These are phyloP conservation scores for Leishmania major DNA, from an alignment of 208 protist genomes.

Conservation along the genomic window DNA sequence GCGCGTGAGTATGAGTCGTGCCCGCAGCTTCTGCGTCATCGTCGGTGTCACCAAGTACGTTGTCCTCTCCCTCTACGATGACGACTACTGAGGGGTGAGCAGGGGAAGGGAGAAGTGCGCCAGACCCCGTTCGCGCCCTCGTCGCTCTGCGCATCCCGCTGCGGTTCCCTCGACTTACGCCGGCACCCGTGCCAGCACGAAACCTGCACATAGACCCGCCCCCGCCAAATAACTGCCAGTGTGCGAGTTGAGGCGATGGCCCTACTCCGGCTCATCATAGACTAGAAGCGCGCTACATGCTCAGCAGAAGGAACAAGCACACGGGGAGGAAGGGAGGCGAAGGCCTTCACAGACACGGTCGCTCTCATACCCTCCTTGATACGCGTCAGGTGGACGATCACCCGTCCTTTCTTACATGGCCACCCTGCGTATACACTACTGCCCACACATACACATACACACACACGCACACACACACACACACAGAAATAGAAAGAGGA, in stretches of 20 bases:
- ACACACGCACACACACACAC: no score
- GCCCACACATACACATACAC: neutral
- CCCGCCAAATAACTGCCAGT: neutral
- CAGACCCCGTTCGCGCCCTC: neutral
- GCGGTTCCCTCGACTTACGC: neutral
- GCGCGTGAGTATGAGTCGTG: conserved; percentile 56
- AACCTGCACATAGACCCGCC: neutral
- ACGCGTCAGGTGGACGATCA: neutral
- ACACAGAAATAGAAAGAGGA: neutral
- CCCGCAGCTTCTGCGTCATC: conserved; percentile 71
- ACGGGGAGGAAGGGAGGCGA: neutral
- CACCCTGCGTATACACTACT: neutral
- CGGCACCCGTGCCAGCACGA: neutral
- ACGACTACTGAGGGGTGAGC: conserved; percentile 22
- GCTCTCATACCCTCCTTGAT: no score
- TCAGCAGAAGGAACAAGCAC: neutral
- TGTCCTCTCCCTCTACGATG: conserved; percentile 72
- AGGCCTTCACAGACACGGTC: neutral
- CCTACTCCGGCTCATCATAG: neutral
- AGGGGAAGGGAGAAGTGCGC: no score
- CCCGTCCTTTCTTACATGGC: neutral
- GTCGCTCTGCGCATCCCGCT: neutral
- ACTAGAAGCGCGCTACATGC: neutral
- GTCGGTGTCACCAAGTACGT: conserved; percentile 61
- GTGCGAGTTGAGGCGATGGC: neutral